Evolutionary conservation across 176 grass and related monocot species (phyloP).

Genomic region (Zoysia pacifica): DNA sequence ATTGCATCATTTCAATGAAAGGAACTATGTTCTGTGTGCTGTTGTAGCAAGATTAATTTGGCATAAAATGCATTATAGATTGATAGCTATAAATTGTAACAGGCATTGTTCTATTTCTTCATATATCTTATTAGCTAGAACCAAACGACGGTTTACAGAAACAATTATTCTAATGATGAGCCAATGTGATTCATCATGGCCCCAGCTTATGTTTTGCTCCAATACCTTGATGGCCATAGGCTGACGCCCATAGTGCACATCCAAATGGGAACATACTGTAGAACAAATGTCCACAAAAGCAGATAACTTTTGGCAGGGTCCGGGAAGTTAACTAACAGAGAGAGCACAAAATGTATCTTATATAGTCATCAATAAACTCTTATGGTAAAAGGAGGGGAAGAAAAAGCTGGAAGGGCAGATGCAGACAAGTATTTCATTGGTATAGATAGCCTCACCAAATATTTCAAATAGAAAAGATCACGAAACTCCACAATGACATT

Average conservation of each 20-base stretch:
- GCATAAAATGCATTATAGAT: neutral
- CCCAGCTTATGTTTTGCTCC: neutral
- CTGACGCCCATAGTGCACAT: neutral
- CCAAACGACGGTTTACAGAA: neutral
- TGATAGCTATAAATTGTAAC: neutral
- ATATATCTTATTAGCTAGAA: conserved; percentile 1
- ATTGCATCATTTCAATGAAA: neutral
- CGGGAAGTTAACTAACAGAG: neutral
- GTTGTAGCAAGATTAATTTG: neutral
- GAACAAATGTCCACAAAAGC: neutral
- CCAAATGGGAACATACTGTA: neutral
- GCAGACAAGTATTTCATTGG: neutral
- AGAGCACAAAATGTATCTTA: neutral
- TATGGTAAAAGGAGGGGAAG: neutral
- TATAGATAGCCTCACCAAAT: neutral
- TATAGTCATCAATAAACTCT: neutral
- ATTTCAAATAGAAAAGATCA: neutral
- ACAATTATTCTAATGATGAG: neutral
- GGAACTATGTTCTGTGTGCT: neutral
- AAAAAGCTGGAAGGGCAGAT: neutral
- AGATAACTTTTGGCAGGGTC: neutral
- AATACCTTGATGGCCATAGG: neutral
- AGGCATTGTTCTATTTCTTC: neutral
- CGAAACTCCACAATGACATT: neutral
- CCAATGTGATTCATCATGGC: neutral